Percentiles rank a stretch among this genome's conserved stretches.
Conservation (phyloP, 352 stramenopile genomes). For the Albugo candida region DNA sequence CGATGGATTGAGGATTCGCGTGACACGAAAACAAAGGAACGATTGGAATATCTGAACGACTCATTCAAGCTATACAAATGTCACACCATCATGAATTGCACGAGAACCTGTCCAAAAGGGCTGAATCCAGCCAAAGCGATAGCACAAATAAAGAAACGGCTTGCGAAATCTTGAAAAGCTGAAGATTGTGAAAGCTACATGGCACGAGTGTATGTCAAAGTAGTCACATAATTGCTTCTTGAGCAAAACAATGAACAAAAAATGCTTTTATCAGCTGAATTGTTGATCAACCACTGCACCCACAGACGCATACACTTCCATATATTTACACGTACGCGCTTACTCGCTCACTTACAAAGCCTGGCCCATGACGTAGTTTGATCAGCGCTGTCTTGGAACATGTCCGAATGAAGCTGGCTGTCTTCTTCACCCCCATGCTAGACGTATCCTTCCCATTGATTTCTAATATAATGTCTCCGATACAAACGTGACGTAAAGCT, state of each 20-base stretch:
- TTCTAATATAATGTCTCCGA: slow-evolving; percentile 72
- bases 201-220: neutral
- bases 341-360: slow-evolving; percentile 45
- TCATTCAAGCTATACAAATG: slow-evolving; percentile 98
- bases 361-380: slow-evolving; percentile 68
- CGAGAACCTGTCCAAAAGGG: slow-evolving; percentile 98
- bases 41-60: slow-evolving; percentile 91
- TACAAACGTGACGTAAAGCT: slow-evolving; percentile 56
- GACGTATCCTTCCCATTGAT: slow-evolving; percentile 80
- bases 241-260: slow-evolving; percentile 1
- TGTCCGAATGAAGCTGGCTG: slow-evolving; percentile 67
- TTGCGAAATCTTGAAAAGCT: slow-evolving; percentile 18
- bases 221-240: slow-evolving; percentile 1
- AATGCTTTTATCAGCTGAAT: neutral
- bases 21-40: slow-evolving; percentile 93
- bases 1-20: slow-evolving; percentile 98
- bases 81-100: slow-evolving; percentile 99
- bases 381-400: slow-evolving; percentile 73
- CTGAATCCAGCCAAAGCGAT: slow-evolving; percentile 98
- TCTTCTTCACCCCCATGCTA: slow-evolving; percentile 80
- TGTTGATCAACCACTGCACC: slow-evolving; percentile 26
- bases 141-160: slow-evolving; percentile 95
- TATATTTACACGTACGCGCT: slow-evolving; percentile 17
- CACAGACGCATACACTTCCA: slow-evolving; percentile 15
- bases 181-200: neutral